Percentiles rank a stretch among this genome's conserved stretches.
These are phyloP conservation scores for Choiromyces venosus DNA, from an alignment of 495 filamentous ascomycete species.

Conservation along the genomic window DNA sequence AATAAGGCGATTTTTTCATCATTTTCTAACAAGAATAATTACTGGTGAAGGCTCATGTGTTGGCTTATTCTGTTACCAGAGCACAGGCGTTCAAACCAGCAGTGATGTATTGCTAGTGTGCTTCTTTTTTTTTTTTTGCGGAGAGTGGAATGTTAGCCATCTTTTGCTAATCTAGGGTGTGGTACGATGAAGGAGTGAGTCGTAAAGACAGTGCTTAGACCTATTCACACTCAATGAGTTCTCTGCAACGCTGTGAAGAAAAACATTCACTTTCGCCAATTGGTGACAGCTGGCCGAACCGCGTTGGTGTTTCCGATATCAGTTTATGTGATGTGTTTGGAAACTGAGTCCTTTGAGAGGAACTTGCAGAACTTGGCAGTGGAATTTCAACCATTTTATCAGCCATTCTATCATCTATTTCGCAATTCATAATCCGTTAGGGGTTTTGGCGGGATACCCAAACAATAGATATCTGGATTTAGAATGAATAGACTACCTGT, in stretches of 20 bases:
- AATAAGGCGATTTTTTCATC: not conserved
- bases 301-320: not conserved
- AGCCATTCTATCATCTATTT: not conserved
- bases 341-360: not conserved
- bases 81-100: too few relatives aligned
- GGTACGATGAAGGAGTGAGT: not conserved
- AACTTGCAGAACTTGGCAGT: not conserved
- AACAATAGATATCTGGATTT: not conserved
- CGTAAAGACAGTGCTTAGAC: not conserved
- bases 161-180: not conserved
- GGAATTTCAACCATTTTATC: too few relatives aligned
- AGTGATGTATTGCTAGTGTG: not conserved
- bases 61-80: not conserved
- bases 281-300: not conserved
- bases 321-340: not conserved
- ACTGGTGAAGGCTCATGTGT: not conserved
- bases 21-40: not conserved
- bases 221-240: not conserved
- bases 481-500: not conserved
- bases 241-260: not conserved
- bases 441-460: not conserved
- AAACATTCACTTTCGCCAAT: not conserved
- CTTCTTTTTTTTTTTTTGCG: not conserved
- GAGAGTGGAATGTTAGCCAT: not conserved
- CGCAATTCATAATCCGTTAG: not conserved